Conservation (phyloP, 169 alveolate species). For the Eimeria necatrix region DNA sequence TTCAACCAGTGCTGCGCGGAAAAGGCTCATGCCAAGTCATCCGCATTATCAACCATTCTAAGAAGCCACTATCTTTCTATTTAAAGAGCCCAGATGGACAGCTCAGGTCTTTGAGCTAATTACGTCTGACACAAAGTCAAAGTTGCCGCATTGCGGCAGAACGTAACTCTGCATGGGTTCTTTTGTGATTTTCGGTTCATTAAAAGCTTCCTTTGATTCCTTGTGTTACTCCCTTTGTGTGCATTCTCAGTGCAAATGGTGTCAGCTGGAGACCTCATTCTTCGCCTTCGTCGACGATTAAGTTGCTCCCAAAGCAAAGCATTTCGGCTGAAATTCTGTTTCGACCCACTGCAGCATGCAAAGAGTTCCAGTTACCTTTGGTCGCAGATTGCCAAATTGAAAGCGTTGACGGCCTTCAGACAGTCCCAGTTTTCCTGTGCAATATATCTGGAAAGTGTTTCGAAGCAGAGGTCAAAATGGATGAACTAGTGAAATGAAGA, state of each 20-base stretch:
- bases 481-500: no score
- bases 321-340: conserved; percentile 59
- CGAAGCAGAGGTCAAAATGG: conserved; percentile 70
- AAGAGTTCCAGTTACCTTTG: conserved; percentile 72
- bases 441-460: conserved; percentile 69
- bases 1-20: conserved; percentile 73
- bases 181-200: no score
- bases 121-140: no score
- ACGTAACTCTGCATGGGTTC: no score
- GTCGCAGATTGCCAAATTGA: conserved; percentile 67
- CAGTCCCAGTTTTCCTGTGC: conserved; percentile 59
- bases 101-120: conserved; percentile 16
- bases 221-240: background rate
- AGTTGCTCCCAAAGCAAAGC: conserved; percentile 76
- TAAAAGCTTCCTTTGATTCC: no score
- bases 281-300: conserved; percentile 49
- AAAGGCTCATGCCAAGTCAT: conserved; percentile 39
- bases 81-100: conserved; percentile 58
- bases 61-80: conserved; percentile 34
- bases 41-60: conserved; percentile 57
- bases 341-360: conserved; percentile 69
- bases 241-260: conserved; percentile 53
- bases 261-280: conserved; percentile 77
- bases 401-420: conserved; percentile 35
- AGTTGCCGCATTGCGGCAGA: no score